Percentiles rank a stretch among this genome's conserved stretches.
These are phyloP conservation scores for Pseudocohnilembus persalinus DNA, from an alignment of 169 alveolate species.

Conservation along the genomic window DNA sequence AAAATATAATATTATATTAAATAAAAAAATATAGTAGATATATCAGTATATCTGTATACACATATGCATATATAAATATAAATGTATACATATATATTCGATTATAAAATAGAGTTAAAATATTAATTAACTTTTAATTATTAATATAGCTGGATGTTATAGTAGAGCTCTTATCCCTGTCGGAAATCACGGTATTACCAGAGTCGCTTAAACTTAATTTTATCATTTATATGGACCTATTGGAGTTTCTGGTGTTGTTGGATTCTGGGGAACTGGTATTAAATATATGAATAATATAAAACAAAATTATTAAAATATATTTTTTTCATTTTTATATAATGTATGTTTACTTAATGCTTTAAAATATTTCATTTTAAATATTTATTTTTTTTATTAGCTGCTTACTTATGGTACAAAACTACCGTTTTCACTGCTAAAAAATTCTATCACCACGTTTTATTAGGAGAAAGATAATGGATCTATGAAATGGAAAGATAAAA, in stretches of 20 bases:
- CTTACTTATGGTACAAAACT: conserved; percentile 43
- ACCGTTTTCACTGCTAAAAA: conserved; percentile 36
- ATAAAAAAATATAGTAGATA: too few relatives aligned
- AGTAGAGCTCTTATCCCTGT: conserved; percentile 41
- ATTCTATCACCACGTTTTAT: conserved; percentile 37
- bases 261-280: conserved; percentile 10
- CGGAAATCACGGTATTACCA: conserved; percentile 43
- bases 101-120: too few relatives aligned
- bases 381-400: conserved; percentile 5
- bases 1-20: too few relatives aligned
- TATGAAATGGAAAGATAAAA: conserved; percentile 48
- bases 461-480: conserved; percentile 49
- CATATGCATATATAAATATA: too few relatives aligned
- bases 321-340: too few relatives aligned
- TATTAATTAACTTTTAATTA: too few relatives aligned
- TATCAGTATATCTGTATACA: too few relatives aligned
- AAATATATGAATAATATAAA: too few relatives aligned
- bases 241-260: conserved; percentile 15
- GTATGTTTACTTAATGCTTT: too few relatives aligned
- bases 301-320: too few relatives aligned
- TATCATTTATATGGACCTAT: conserved; percentile 23
- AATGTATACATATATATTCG: too few relatives aligned
- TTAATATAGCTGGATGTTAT: conserved; percentile 23
- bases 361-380: too few relatives aligned
- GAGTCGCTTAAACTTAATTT: conserved; percentile 8